Base-by-base conservation (phyloP, 2,329 filamentous ascomycete genomes). In the Talaromyces sp. region DNA sequence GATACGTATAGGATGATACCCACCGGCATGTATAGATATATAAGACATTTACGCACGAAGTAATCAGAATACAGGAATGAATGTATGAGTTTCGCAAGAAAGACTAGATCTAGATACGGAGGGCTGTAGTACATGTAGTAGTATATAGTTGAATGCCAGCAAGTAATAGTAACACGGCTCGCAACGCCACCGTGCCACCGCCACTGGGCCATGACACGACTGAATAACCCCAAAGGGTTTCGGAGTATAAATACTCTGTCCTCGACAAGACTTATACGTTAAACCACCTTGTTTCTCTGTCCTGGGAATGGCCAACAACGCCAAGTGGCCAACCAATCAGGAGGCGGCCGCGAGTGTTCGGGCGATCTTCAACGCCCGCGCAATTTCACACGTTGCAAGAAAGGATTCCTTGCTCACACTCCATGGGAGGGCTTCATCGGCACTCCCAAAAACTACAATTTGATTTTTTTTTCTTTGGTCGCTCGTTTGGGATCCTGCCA, bases 1-100 rank as follows among this genome's bases (percentile, higher is more conserved):
- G 36, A 40, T 40, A 40, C 36, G 36, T n/a, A 57, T 16, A 44
- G 30, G 51, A 54, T 40, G 56, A 62, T 60, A 60, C 52, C 56
- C 52, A 28, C 14, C 47, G 34, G 42, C 34, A 60, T 56, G 14
- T 36, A 56, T n/a, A 28, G 23, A 55, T 55, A 34, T 34, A 55
- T 18, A 34, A 8, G 28, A 55, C 12, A 23, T 51, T 50, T 57
- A 44, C 40, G 42, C 40, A 40, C n/a, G 31, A 16, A 30, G 18
- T 56, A 18, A 23, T 55, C 12, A 28, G 10, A 7, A 55, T 55
- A 31, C 18, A n/a, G 31, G 36, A 40, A 40, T 40, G 16, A 40
- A 14, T n/a, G 14, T 3, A 40, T n/a, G 36, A 40, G 12, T n/a
- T n/a, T 40, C 2, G 1, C 1, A 47, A 27, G 12, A 27, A 23